These are phyloP conservation scores for Kappamyces sp. DNA, from an alignment of 192 early-diverging fungal species.

Conservation along the genomic window DNA sequence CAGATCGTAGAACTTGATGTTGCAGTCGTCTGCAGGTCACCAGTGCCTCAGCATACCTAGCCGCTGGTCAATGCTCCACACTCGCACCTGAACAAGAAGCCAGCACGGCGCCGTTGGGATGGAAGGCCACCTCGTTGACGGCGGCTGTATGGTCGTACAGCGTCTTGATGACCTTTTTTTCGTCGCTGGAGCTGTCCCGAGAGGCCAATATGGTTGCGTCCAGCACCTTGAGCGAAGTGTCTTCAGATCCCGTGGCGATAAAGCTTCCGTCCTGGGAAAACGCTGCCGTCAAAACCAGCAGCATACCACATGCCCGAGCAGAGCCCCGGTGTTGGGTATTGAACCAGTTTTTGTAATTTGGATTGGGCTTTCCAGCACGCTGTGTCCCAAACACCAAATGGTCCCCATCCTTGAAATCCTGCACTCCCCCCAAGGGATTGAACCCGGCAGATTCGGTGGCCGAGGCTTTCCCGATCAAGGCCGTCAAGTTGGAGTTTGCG, in stretches of 20 bases:
- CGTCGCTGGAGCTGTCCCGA: slow-evolving; percentile 55
- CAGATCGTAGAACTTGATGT: slow-evolving; percentile 87
- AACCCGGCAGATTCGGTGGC: no score
- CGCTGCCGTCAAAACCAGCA: slow-evolving; percentile 17
- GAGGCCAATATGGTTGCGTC: slow-evolving; percentile 72
- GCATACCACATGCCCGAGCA: slow-evolving; percentile 59
- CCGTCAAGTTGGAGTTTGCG: no score
- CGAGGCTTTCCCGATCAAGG: no score
- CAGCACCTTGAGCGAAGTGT: slow-evolving; percentile 84
- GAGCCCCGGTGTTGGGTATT: slow-evolving; percentile 72
- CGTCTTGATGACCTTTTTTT: slow-evolving; percentile 83
- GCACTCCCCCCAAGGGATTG: no score
- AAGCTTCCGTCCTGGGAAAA: slow-evolving; percentile 63
- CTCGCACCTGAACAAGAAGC: slow-evolving; percentile 64
- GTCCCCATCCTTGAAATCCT: no score
- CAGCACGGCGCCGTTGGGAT: slow-evolving; percentile 86
- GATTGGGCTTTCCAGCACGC: no score
- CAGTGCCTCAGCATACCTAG: background rate
- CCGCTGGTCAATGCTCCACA: background rate
- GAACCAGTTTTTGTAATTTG: slow-evolving; percentile 40
- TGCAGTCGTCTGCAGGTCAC: slow-evolving; percentile 50
- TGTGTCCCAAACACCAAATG: no score
- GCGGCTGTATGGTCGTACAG: slow-evolving; percentile 79
- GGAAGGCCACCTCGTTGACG: slow-evolving; percentile 81
- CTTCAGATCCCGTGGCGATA: slow-evolving; percentile 83